Evolutionary conservation across 805 yeast species (phyloP).

Genomic region (Pichia californica): DNA sequence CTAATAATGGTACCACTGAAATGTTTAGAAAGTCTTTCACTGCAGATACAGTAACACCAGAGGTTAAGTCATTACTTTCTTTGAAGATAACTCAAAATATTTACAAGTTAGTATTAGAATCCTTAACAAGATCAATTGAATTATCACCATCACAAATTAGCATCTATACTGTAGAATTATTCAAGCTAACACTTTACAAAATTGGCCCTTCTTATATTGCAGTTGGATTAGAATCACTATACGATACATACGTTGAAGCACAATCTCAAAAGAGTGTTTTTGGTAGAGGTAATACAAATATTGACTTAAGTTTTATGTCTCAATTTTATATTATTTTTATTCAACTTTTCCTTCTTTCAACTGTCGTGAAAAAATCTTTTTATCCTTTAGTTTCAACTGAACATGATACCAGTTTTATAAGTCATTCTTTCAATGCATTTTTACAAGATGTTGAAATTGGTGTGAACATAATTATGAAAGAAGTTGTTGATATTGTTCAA

Average conservation of each 20-base stretch:
- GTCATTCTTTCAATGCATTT: constrained; percentile 21
- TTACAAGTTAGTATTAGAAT: constrained; percentile 66
- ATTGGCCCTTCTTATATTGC: constrained; percentile 72
- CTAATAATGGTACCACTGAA: neutral
- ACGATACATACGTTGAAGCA: constrained; percentile 28
- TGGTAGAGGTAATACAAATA: constrained; percentile 12
- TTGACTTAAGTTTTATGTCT: constrained; percentile 17
- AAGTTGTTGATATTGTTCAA: constrained; percentile 47
- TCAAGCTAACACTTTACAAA: constrained; percentile 61
- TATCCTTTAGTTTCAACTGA: constrained; percentile 53
- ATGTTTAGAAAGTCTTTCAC: constrained; percentile 3
- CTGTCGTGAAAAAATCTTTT: constrained; percentile 67
- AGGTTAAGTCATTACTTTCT: constrained; percentile 23
- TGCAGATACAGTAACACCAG: constrained; percentile 13
- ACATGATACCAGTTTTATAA: constrained; percentile 14
- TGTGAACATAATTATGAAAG: constrained; percentile 56
- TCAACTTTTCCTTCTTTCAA: constrained; percentile 53
- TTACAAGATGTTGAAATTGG: constrained; percentile 45
- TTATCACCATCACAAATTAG: constrained; percentile 57
- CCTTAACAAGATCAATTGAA: constrained; percentile 71
- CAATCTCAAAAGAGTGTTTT: constrained; percentile 25
- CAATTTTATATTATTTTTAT: constrained; percentile 21
- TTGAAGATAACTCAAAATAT: constrained; percentile 52
- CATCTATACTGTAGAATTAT: constrained; percentile 55
- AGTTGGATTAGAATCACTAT: constrained; percentile 66